Evolutionary conservation across 2,329 filamentous ascomycete genomes (phyloP).

Genomic region (Cladosporium velox): DNA sequence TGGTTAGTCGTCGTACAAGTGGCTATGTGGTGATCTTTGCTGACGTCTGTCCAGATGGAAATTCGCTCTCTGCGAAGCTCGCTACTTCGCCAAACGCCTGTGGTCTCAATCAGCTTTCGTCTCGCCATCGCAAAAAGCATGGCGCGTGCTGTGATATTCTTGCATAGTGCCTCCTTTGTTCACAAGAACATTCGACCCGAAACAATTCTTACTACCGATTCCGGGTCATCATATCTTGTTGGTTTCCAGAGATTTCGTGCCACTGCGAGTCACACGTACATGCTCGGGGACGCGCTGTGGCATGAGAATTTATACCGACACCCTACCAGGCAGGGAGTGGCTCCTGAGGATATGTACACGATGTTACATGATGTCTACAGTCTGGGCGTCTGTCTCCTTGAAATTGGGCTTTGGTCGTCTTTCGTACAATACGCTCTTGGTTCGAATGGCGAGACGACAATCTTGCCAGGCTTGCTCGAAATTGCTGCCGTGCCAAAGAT

Average conservation of each 20-base stretch:
- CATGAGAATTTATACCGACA: slow-evolving; percentile 55
- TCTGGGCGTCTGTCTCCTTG: slow-evolving; percentile 56
- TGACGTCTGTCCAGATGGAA: background rate
- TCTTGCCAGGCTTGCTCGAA: slow-evolving; percentile 1
- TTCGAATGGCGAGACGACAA: background rate
- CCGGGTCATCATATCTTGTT: slow-evolving; percentile 42
- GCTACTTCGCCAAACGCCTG: slow-evolving; percentile 30
- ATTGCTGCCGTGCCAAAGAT: background rate
- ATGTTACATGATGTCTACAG: slow-evolving; percentile 62
- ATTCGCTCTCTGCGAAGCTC: slow-evolving; percentile 34
- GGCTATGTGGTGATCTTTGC: background rate
- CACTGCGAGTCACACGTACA: slow-evolving; percentile 37
- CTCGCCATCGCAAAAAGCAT: background rate
- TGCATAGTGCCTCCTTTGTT: slow-evolving; percentile 47
- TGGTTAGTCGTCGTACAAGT: background rate
- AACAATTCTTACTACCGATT: slow-evolving; percentile 39
- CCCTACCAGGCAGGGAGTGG: slow-evolving; percentile 48
- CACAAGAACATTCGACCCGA: slow-evolving; percentile 53
- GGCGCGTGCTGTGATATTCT: slow-evolving; percentile 34
- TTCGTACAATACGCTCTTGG: slow-evolving; percentile 34
- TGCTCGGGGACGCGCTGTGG: slow-evolving; percentile 43
- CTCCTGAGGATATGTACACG: slow-evolving; percentile 43
- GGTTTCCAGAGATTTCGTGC: slow-evolving; percentile 50
- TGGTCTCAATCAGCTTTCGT: background rate
- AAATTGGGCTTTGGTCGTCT: slow-evolving; percentile 53